Base-by-base conservation (phyloP, 257 asterid species). In the Parsonsia alboflavescens region DNA sequence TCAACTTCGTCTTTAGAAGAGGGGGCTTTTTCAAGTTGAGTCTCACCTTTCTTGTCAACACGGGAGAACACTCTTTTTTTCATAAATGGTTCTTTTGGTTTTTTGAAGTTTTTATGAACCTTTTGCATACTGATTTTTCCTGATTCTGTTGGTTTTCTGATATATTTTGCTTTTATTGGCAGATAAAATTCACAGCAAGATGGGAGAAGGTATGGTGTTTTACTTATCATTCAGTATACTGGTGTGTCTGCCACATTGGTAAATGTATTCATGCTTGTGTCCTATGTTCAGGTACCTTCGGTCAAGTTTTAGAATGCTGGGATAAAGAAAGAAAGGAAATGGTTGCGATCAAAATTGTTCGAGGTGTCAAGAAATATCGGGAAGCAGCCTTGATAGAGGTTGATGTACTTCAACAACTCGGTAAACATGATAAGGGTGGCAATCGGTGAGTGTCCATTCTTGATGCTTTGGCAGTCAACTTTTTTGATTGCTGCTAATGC, bases 291-390 rank as follows among this genome's bases (percentile, higher is more conserved):
- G 81, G 98, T 26, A 93, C 98, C 41, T 93, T 93, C 68, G 98
- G 98, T 49, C 98, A 91, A 87, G 98, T 93, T 70, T 81, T 93
- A 41, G 96, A 93, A 84, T 93, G 98, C 81, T 93, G 97, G 97
- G 98, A 93, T 66, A 83, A 90, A 48, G 96, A 93, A 74, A 86
- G 59, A 39, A 85, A 84, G 76, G 98, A 93, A 80, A 89, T 89
- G 96, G 96, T 93, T 48, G 98, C 98, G 28, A 82, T 93, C 30
- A 93, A 93, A 82, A 91, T 93, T 75, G 89, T 93, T 1, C 96
- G 97, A 8, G 90, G 96, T 44, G 84, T 89, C 49, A 91, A 85
- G 82, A 93, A 91, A 70, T 93, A 93, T 49, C 98, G 93, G 7
- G 98, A 89, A 26, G 97, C 97, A 7, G 96, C 98, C 22, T 86